phyloP scores from a whole-genome alignment of 805 yeast genomes.

The Cyberlindnera subsufficiens region DNA sequence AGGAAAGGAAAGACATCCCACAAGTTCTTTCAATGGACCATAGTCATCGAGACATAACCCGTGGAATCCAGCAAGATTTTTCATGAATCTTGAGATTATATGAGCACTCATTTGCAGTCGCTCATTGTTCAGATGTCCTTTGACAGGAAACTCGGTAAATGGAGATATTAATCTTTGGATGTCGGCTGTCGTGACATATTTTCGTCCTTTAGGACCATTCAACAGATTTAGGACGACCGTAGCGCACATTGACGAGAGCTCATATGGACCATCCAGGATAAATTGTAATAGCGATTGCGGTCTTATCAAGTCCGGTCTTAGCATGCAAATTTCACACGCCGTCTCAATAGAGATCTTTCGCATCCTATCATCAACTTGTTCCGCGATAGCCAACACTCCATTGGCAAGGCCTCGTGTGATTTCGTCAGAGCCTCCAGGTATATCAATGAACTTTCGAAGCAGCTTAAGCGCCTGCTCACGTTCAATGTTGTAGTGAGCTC shows the following conservation, averaged over 20 bases:
- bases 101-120: slow-evolving; percentile 56
- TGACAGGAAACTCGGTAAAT: slow-evolving; percentile 58
- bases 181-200: slow-evolving; percentile 51
- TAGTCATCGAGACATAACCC: slow-evolving; percentile 55
- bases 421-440: slow-evolving; percentile 45
- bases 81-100: slow-evolving; percentile 54
- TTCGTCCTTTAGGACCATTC: slow-evolving; percentile 50
- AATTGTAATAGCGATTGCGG: slow-evolving; percentile 38
- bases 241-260: slow-evolving; percentile 35
- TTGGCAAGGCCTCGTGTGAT: slow-evolving; percentile 60
- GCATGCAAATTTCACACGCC: slow-evolving; percentile 41
- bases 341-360: slow-evolving; percentile 48
- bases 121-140: slow-evolving; percentile 42
- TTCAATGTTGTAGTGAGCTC: slow-evolving; percentile 49
- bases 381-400: slow-evolving; percentile 59
- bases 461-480: slow-evolving; percentile 74
- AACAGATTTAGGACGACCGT: slow-evolving; percentile 48
- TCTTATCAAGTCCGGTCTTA: slow-evolving; percentile 36
- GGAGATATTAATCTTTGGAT: slow-evolving; percentile 58
- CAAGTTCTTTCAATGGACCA: slow-evolving; percentile 47
- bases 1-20: slow-evolving; percentile 58
- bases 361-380: slow-evolving; percentile 45
- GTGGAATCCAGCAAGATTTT: slow-evolving; percentile 72
- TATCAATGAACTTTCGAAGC: slow-evolving; percentile 53
- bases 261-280: slow-evolving; percentile 50